Evolutionary conservation across 2,329 filamentous ascomycete species (phyloP), one percentile per base, ranked within the genome.

Genomic region (Cyanodermella asteris): DNA sequence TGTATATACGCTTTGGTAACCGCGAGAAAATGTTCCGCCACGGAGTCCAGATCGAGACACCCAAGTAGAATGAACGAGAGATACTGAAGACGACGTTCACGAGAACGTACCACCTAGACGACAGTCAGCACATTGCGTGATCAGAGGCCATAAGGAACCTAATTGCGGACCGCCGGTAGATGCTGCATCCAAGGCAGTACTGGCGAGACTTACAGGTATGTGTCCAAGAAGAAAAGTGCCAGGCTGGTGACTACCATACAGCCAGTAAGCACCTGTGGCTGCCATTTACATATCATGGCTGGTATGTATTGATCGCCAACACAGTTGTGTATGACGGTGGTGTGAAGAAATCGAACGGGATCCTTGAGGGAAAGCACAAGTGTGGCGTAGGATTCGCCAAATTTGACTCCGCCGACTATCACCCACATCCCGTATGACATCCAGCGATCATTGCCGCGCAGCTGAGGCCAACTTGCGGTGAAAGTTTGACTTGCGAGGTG

Each of bases 1-100:
- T 97, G 53, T 97, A 97, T 39, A 97, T 91, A 56, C 87, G 82
- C 65, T 97, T 97, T 0, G 87, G 87, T 19, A 97, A 64, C 22
- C 87, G 80, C 12, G 90, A 93, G 56, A 94, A 97, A 38, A 97
- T 87, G 48, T 97, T 97, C 47, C 87, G 72, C 87, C 87, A 97
- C 0, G 87, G 87, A 3, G 84, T 93, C 81, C 72, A 87, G 49
- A 97, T 93, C 0, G 87, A 97, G 1, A 93, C 80, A 62, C 87
- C 87, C 0, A 97, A 72, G 50, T 97, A 97, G 60, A 97, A 97
- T 0, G 87, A 97, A 23, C 87, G 64, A 2, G 82, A 76, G 20
- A 97, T 77, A 2, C 87, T 97, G 53, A 91, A 91, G 34, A 87
- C 59, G 6, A 81, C 75, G 59, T 97, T 97, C 48, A 80, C 56